Evolutionary conservation across 768 basidiomycete species (phyloP).

Genomic region (Mycena sanguinolenta): DNA sequence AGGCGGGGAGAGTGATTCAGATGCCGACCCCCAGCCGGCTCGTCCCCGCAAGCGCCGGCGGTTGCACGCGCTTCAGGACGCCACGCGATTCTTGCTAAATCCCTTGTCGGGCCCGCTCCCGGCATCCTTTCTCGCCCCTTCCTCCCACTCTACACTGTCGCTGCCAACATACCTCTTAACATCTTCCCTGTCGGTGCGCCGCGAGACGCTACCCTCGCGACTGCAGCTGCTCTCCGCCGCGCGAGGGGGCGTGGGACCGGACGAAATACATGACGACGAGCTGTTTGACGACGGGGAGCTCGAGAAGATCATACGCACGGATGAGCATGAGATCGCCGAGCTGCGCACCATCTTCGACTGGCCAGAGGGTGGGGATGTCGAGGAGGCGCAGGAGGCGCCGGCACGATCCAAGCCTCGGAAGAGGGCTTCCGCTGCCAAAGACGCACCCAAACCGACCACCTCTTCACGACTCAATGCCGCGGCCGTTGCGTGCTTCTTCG

Average conservation of each 20-base stretch:
- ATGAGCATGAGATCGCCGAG: slow-evolving; percentile 60
- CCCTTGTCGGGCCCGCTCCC: slow-evolving; percentile 59
- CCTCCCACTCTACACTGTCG: slow-evolving; percentile 42
- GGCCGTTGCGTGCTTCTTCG: slow-evolving; percentile 20
- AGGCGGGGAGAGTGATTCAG: slow-evolving; percentile 30
- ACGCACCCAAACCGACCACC: slow-evolving; percentile 7
- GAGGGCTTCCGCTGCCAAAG: background rate
- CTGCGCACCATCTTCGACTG: slow-evolving; percentile 53
- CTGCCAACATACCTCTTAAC: slow-evolving; percentile 70
- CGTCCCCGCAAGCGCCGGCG: slow-evolving; percentile 47
- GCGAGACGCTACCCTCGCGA: slow-evolving; percentile 64
- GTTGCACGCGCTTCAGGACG: slow-evolving; percentile 55
- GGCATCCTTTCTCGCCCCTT: slow-evolving; percentile 22
- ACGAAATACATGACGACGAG: slow-evolving; percentile 75
- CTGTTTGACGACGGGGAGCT: slow-evolving; percentile 79
- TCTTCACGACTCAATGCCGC: slow-evolving; percentile 25
- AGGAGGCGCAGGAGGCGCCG: slow-evolving; percentile 20
- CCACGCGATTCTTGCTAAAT: slow-evolving; percentile 69
- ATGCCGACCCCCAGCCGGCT: slow-evolving; percentile 11
- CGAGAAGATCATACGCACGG: slow-evolving; percentile 68
- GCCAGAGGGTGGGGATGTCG: slow-evolving; percentile 37
- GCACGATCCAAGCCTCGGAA: slow-evolving; percentile 12
- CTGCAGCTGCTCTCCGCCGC: slow-evolving; percentile 71
- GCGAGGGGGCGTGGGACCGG: slow-evolving; percentile 68
- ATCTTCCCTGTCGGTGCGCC: slow-evolving; percentile 43